Base-by-base conservation (phyloP, 2,329 filamentous ascomycete species). In the Diaporthe batatas region DNA sequence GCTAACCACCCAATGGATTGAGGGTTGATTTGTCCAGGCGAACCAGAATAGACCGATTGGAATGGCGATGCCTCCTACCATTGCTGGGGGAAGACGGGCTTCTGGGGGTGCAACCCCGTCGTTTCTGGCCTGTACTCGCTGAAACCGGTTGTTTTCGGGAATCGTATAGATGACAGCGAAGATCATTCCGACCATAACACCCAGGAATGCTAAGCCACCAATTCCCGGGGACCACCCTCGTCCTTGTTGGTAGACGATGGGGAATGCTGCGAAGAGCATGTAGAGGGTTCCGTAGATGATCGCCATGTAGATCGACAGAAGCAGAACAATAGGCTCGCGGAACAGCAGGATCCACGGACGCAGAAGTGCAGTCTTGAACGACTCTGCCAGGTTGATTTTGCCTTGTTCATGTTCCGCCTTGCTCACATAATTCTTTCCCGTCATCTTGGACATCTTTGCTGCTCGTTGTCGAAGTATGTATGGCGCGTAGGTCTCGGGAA, bases 301-400 rank as follows among this genome's bases (percentile, higher is more conserved):
- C 75, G 90, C 88, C 85, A 91, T 88, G 83, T 93, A 93, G 34
- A 92, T 82, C 8, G 86, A 88, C 6, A 90, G 84, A 12, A 93
- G 82, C 14, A 92, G 79, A 32, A 93, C 90, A 75, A 93, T 93
- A 6, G 91, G 91, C 77, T 93, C 91, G 68, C 82, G 82, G 83
- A 93, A 90, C 1, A 93, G 84, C 6, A 94, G 82, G 49, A 91
- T 81, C 90, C 89, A 92, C 1, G 91, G 91, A 1, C 91, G 86
- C 53, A 86, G 82, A n/a, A 93, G 83, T 5, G 89, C 86, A 2
- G 86, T 85, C 70, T 85, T 85, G 79, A 92, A 87, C 51, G 88
- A 86, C 70, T 85, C 79, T 10, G 78, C 78, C n/a, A 89, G 76
- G 5, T 82, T 82, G 34, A 83, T 78, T 51, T 81, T 82, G 36